Conservation (phyloP, 169 alveolate species). For the Plasmodium cynomolgi region DNA sequence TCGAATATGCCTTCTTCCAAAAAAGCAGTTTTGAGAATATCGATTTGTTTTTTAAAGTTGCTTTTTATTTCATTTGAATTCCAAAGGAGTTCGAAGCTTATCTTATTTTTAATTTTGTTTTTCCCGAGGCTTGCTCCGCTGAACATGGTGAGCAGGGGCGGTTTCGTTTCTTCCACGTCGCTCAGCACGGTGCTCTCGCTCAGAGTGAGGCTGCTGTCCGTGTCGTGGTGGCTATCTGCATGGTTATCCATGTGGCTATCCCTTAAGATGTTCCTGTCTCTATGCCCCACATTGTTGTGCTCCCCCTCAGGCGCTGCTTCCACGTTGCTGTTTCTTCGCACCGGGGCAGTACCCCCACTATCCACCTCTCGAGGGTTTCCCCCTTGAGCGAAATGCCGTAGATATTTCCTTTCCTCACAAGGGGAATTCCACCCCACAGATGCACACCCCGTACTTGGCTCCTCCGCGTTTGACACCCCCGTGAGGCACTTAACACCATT, state of each 20-base stretch:
- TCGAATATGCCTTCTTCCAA: constrained; percentile 60
- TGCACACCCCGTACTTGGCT: background rate
- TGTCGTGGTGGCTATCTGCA: constrained; percentile 1
- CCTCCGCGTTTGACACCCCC: background rate
- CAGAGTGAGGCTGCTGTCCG: constrained; percentile 15
- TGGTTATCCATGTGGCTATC: background rate
- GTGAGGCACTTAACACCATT: background rate
- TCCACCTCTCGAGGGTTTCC: background rate
- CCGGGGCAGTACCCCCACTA: background rate
- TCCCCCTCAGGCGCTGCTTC: background rate
- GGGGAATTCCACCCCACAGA: background rate
- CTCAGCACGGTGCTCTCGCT: constrained; percentile 2
- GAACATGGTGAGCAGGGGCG: background rate
- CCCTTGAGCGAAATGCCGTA: background rate
- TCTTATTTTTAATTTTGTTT: constrained; percentile 63
- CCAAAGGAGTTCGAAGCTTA: constrained; percentile 70
- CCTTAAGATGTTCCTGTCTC: background rate
- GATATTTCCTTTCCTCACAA: background rate
- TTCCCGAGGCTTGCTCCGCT: background rate
- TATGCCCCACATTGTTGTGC: background rate
- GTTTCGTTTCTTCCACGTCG: constrained; percentile 38
- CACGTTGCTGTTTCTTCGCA: background rate
- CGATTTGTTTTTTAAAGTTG: constrained; percentile 42
- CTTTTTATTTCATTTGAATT: constrained; percentile 63
- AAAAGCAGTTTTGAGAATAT: constrained; percentile 73